Base-by-base conservation (phyloP, 805 yeast genomes). In the Candida rishiriensis region DNA sequence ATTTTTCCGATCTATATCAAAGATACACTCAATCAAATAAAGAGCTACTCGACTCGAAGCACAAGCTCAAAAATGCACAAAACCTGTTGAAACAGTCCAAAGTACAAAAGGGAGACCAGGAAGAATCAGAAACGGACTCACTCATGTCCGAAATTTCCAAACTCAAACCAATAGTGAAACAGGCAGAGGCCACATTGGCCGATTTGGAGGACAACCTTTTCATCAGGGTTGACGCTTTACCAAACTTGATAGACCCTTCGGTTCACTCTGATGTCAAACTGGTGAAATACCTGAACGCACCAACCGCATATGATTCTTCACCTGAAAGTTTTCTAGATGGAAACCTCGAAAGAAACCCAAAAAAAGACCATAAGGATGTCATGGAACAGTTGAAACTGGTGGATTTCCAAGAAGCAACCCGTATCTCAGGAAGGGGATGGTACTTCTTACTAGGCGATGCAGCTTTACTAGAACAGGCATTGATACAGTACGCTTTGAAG, bases 391-490 rank as follows among this genome's bases (percentile, higher is more conserved):
- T 88, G 31, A 78, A 80, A 0, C 64, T 91, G 21, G 65, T 88
- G 21, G 93, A 93, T 46, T 75, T 93, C 41, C 67, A 70, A 14
- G 69, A 77, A 0, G 97, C 96, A 0, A 70, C 97, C 0, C 70
- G 75, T 29, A 78, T 88, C 1, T 76, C 93, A 7, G 97, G 97
- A 0, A 64, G 78, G n/a, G 87, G 96, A 2, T 89, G 95, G 85
- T 90, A 89, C 60, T 93, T 87, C 56, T 65, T 93, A 6, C 48
- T 83, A 1, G 87, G 88, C 15, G 95, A 85, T 50, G 97, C 93
- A 15, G 97, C 97, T 0, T 67, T 82, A 31, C 65, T 93, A 39
- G 99, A 93, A 58, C 95, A 85, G 58, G 99, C 99, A 0, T 69
- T 93, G 36, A 77, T 89, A 1, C 91, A 87, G 52, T 89, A 82